Conservation (phyloP, 1,284 basidiomycete species). For the Cutaneotrichosporon sp. region DNA sequence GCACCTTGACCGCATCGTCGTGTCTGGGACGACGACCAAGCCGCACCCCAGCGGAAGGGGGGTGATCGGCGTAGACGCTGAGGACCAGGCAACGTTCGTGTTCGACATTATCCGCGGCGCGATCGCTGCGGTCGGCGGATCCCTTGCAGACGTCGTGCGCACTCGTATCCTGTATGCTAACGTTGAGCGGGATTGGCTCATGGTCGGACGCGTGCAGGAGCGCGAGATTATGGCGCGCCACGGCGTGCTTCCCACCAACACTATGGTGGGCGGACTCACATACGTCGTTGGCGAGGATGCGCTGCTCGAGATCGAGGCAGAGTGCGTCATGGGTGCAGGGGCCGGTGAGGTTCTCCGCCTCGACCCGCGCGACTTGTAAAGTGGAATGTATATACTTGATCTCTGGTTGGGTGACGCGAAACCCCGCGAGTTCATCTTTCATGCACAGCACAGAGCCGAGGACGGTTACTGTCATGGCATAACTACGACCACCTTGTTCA, state of each 20-base stretch:
- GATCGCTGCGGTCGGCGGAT: conserved; percentile 17
- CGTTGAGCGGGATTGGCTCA: conserved; percentile 17
- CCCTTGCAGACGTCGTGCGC: conserved; percentile 22
- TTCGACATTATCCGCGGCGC: conserved; percentile 28
- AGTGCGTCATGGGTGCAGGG: conserved; percentile 16
- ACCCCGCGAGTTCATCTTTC: too few relatives aligned
- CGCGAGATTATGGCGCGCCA: conserved; percentile 13
- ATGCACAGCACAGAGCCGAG: too few relatives aligned
- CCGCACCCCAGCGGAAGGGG: conserved; percentile 14
- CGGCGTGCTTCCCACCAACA: conserved; percentile 26
- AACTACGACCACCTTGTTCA: too few relatives aligned
- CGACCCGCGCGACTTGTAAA: background rate
- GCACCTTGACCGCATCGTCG: background rate
- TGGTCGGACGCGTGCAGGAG: conserved; percentile 20
- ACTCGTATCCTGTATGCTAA: conserved; percentile 24
- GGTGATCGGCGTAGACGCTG: conserved; percentile 15
- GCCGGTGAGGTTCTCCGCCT: conserved; percentile 1
- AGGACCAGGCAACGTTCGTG: conserved; percentile 18
- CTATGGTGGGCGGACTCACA: conserved; percentile 21
- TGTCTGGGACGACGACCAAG: conserved; percentile 13
- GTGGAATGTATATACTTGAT: too few relatives aligned
- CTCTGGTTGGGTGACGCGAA: too few relatives aligned
- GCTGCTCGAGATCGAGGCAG: conserved; percentile 29
- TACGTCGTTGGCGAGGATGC: conserved; percentile 19
- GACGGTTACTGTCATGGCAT: too few relatives aligned